Evolutionary conservation across 2,329 filamentous ascomycete species (phyloP).

Genomic region (Ophiocordyceps camponoti-leonardi): DNA sequence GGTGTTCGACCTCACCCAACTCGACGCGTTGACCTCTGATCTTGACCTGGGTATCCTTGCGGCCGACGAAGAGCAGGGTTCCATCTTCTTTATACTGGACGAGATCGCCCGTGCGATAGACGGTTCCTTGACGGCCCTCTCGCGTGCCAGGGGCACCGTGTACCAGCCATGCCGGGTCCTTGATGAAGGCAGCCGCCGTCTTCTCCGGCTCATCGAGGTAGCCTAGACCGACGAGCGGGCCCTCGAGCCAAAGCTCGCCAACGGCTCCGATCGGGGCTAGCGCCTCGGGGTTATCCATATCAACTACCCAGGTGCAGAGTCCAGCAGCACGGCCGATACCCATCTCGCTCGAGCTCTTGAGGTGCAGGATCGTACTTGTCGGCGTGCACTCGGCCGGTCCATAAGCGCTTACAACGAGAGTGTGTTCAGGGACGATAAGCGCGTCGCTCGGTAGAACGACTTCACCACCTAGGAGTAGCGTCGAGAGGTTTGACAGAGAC

Average conservation of each 20-base stretch:
- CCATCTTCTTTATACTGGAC: slow-evolving; percentile 1
- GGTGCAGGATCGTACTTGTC: neutral
- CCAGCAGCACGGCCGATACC: neutral
- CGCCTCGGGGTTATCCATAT: neutral
- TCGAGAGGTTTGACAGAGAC: slow-evolving; percentile 3
- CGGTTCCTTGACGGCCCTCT: neutral
- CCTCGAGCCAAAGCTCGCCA: slow-evolving; percentile 4
- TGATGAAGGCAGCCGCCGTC: slow-evolving; percentile 1
- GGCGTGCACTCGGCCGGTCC: slow-evolving; percentile 8
- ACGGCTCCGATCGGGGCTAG: slow-evolving; percentile 3
- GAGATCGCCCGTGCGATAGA: slow-evolving; percentile 5
- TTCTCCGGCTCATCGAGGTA: slow-evolving; percentile 14
- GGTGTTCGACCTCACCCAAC: slow-evolving; percentile 7
- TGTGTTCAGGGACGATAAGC: slow-evolving; percentile 5
- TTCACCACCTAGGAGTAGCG: slow-evolving; percentile 6
- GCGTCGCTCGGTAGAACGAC: slow-evolving; percentile 4
- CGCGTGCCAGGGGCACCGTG: neutral
- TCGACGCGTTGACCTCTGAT: slow-evolving; percentile 7
- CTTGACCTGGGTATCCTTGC: slow-evolving; percentile 4
- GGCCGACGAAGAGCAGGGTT: neutral
- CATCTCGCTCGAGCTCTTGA: neutral
- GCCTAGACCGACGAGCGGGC: slow-evolving; percentile 24
- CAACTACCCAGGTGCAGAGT: slow-evolving; percentile 1
- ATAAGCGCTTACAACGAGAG: slow-evolving; percentile 5
- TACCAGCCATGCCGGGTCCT: slow-evolving; percentile 2